Conservation (phyloP, 2,329 filamentous ascomycete genomes). For the Penicillium sp. region DNA sequence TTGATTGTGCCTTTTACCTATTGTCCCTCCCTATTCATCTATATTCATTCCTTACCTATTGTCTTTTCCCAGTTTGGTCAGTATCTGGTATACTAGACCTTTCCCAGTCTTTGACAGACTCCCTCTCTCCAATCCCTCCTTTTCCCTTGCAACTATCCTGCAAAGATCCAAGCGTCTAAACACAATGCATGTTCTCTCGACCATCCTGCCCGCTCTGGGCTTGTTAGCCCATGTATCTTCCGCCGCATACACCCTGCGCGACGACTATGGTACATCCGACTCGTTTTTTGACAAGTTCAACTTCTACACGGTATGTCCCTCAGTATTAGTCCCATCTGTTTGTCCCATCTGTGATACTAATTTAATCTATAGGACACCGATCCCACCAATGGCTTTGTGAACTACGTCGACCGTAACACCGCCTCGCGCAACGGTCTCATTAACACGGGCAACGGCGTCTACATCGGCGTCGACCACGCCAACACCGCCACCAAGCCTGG, state of each 20-base stretch:
- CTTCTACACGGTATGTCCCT: constrained; percentile 49
- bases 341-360: not conserved
- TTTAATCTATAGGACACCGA: constrained; percentile 48
- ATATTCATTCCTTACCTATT: constrained; percentile 8
- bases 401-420: constrained; percentile 60
- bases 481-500: constrained; percentile 58
- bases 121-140: constrained; percentile 1
- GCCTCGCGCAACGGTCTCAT: constrained; percentile 61
- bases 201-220: constrained; percentile 28
- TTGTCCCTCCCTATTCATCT: constrained; percentile 15
- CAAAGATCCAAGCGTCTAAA: constrained; percentile 1
- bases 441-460: constrained; percentile 55
- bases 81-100: constrained; percentile 2
- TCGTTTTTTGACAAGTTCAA: constrained; percentile 54
- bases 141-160: constrained; percentile 2
- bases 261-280: constrained; percentile 46
- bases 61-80: not conserved
- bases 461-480: constrained; percentile 67
- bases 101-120: constrained; percentile 18
- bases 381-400: constrained; percentile 72
- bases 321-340: not conserved
- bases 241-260: constrained; percentile 44
- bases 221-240: constrained; percentile 32
- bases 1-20: not conserved
- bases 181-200: constrained; percentile 30